Base-by-base conservation (phyloP, 768 basidiomycete genomes). In the Trametes sanguinea region DNA sequence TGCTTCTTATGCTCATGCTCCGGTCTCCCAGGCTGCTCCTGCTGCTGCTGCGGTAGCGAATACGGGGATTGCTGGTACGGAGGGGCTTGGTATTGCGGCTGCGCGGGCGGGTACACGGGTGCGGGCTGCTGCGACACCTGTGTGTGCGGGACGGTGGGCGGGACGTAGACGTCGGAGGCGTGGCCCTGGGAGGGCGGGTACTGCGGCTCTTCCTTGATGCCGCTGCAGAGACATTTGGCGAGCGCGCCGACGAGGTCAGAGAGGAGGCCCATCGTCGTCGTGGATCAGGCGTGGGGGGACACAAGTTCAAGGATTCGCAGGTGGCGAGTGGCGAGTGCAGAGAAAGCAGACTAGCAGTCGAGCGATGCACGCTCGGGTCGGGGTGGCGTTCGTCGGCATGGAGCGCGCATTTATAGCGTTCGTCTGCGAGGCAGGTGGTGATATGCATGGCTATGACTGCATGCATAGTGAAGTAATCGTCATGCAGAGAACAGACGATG, bases 91-190 rank as follows among this genome's bases (percentile, higher is more conserved):
- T 55, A 60, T 43, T 53, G 51, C 2, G 55, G 65, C 45, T 59
- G 65, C 27, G 43, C n/a, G 2, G 33, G 51, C 13, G 30, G 55
- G 10, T 39, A 60, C 6, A 33, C 40, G 8, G 40, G 63, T 16
- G 67, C 69, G 29, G 37, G 54, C 44, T 45, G 53, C 40, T 54
- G 52, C 27, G 56, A 47, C 16, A 55, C 43, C 55, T 63, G 33
- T 17, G 57, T 43, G 59, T 66, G 69, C 35, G 65, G 63, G 33
- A 66, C 63, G 14, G 51, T 56, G 2, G 67, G 69, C 30, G 64
- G 64, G 29, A 66, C 47, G 42, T 68, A 68, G 27, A 65, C 50
- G 53, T 69, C 63, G 22, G 61, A 51, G 9, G 50, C 52, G 7
- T 51, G 44, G 8, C 54, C 47, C 4, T 22, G 22, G 22, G 52